Base-by-base conservation (phyloP, 345 rosid genomes). In the Pugionium dolabratum region DNA sequence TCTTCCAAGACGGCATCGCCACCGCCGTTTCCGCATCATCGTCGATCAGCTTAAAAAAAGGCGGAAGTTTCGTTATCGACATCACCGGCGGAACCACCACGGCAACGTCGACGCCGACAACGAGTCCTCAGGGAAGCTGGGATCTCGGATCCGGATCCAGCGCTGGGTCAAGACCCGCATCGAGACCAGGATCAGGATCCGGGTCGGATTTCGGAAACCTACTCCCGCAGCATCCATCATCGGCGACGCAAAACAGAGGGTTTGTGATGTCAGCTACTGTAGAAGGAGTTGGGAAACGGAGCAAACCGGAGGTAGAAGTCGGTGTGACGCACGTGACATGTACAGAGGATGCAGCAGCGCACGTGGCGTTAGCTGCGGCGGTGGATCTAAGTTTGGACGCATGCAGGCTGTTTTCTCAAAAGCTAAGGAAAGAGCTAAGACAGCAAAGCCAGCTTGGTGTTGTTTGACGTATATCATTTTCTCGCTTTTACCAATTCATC, bases 381-480 rank as follows among this genome's bases (percentile, higher is more conserved):
- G 78, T 93, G 84, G 98, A 93, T 83, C 91, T 93, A 11, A 86
- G 98, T 71, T 76, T 85, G 90, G 97, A 93, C 62, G 98, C 98
- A 36, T 93, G 98, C 71, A 82, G 61, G 69, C 41, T 80, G 45
- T 93, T 93, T 63, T 85, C 98, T 18, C 91, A 79, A 29, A 87
- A 87, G 87, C 80, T 88, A 59, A 83, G 98, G 81, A 82, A 85
- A 79, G 97, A 88, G 81, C 34, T 90, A 67, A 82, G 96, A 57
- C 91, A 80, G 69, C 79, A 74, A 70, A 64, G 80, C 72, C 85
- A 81, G 76, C 81, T 75, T 66, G 75, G 59, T 65, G 85, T 73
- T 81, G 86, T 86, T 66, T 89, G 72, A 78, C 71, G 71, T 56
- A n/a, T 75, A 41, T 55, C 48, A 70, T 53, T 60, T 70, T 80